phyloP scores from a whole-genome alignment of 257 asterid species.

The Cynanchum wilfordii region DNA sequence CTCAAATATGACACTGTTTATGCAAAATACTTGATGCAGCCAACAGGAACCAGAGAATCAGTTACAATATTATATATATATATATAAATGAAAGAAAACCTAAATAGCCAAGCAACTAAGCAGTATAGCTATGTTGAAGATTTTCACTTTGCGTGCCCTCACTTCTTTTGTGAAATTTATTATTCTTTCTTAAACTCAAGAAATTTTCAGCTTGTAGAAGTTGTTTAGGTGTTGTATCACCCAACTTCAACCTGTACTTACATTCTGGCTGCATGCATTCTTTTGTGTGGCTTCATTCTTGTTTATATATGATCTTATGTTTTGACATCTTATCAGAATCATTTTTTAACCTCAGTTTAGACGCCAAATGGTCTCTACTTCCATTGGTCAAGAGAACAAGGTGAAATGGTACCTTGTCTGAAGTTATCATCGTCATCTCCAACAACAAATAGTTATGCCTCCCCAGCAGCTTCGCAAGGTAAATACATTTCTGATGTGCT shows the following conservation, averaged over 20 bases:
- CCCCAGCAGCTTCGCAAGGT: constrained; percentile 69
- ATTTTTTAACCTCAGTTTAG: constrained; percentile 3
- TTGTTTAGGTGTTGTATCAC: background rate
- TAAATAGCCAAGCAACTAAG: background rate
- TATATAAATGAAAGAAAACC: too few species aligned
- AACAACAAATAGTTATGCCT: constrained; percentile 28
- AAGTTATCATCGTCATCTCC: constrained; percentile 36
- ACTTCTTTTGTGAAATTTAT: background rate
- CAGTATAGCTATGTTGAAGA: background rate
- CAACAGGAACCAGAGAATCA: background rate
- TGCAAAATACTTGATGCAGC: background rate
- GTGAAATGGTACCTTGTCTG: constrained; percentile 53
- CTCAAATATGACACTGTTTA: too few species aligned
- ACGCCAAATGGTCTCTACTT: constrained; percentile 27
- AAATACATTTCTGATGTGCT: background rate
- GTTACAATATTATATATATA: too few species aligned
- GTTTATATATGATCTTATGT: constrained; percentile 1
- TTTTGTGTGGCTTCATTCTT: background rate
- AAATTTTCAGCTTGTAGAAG: background rate
- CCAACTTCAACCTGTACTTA: background rate
- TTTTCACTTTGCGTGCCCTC: background rate
- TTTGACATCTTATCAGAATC: constrained; percentile 13
- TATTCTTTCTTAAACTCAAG: background rate
- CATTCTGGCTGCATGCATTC: background rate
- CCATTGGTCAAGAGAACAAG: constrained; percentile 23